Conservation (phyloP, 1,284 basidiomycete species). For the Fomitopsis betulina region DNA sequence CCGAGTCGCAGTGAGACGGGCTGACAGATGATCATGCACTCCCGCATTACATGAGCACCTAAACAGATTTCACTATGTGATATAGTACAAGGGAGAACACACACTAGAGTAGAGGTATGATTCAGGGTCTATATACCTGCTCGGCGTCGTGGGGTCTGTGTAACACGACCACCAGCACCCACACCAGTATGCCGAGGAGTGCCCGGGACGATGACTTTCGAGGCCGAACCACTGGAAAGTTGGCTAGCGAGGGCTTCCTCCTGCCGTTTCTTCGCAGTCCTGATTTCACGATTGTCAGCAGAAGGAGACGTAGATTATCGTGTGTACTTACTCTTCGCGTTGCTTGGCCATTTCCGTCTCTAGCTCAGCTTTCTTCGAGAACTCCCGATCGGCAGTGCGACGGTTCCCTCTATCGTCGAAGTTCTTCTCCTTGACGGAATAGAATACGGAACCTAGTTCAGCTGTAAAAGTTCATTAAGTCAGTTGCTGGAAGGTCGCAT, state of each 20-base stretch:
- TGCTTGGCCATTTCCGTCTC: constrained; percentile 88
- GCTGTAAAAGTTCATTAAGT: constrained; percentile 40
- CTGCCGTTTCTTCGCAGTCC: constrained; percentile 58
- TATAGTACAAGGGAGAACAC: too few relatives aligned
- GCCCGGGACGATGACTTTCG: constrained; percentile 74
- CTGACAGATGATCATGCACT: too few relatives aligned
- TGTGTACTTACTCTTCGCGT: constrained; percentile 71
- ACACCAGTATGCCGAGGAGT: constrained; percentile 75
- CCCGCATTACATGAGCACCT: too few relatives aligned
- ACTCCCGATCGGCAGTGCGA: constrained; percentile 78
- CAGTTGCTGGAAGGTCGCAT: neutral
- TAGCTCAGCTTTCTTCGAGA: constrained; percentile 84
- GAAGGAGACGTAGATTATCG: neutral
- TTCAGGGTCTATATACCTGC: constrained; percentile 25
- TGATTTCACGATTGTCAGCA: constrained; percentile 21
- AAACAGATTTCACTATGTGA: too few relatives aligned
- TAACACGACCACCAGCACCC: constrained; percentile 58
- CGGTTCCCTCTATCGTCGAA: constrained; percentile 81
- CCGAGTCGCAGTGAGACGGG: too few relatives aligned
- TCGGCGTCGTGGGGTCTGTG: constrained; percentile 59
- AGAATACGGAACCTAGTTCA: constrained; percentile 91
- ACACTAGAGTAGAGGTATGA: too few relatives aligned
- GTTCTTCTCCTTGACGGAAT: constrained; percentile 92
- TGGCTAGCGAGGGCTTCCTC: constrained; percentile 63
- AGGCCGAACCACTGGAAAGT: constrained; percentile 49